Conservation (phyloP, 1,139 yeast genomes). For the Pichia sp. region DNA sequence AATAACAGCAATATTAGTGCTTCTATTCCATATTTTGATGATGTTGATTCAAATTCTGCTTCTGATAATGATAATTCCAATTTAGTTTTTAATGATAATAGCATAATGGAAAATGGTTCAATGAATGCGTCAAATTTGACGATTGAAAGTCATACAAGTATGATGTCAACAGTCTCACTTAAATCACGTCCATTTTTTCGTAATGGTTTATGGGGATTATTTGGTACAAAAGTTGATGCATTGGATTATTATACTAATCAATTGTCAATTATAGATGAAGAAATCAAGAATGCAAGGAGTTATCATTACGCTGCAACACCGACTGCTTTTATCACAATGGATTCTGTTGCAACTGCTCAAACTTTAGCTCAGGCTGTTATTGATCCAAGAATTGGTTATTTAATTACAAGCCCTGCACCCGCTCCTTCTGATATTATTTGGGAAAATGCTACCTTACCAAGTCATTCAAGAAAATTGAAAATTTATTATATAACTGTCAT, state of each 20-base stretch:
- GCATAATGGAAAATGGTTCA: constrained; percentile 15
- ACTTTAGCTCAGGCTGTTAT: constrained; percentile 80
- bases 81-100: constrained; percentile 6
- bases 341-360: constrained; percentile 77
- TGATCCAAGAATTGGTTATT: constrained; percentile 68
- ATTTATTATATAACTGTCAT: constrained; percentile 55
- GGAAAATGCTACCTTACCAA: constrained; percentile 62
- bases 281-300: constrained; percentile 49
- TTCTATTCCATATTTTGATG: neutral
- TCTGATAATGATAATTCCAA: neutral
- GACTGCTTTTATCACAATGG: constrained; percentile 77
- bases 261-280: constrained; percentile 52
- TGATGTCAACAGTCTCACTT: constrained; percentile 27
- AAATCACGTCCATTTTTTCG: constrained; percentile 45
- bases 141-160: constrained; percentile 1
- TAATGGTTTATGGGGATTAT: constrained; percentile 45
- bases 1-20: neutral
- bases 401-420: constrained; percentile 68
- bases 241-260: constrained; percentile 56
- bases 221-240: constrained; percentile 58
- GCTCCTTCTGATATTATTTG: constrained; percentile 77
- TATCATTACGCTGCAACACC: constrained; percentile 65
- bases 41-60: neutral
- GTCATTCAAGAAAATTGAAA: constrained; percentile 47
- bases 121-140: neutral